A percentile compares a stretch with the other conserved stretches of the same genome.
phyloP scores from a whole-genome alignment of 306 rosid species.

The Castanea crenata region DNA sequence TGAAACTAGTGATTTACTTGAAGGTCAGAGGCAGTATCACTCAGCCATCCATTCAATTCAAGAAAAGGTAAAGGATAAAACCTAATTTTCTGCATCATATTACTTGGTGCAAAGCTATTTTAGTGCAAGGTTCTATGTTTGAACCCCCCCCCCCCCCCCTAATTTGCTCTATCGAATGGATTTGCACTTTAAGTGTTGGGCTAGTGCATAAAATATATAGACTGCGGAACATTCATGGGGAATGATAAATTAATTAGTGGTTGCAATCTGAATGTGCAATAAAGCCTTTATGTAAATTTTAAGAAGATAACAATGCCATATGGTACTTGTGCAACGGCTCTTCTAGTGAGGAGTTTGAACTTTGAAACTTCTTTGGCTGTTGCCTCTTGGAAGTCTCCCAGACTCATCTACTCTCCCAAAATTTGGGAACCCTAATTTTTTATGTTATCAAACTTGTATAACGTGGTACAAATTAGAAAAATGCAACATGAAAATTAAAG shows the following conservation, averaged over 20 bases:
- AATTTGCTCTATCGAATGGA: background rate
- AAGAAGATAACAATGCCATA: background rate
- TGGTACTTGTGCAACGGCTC: background rate
- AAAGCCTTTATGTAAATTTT: background rate
- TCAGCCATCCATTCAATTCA: conserved; percentile 97
- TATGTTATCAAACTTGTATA: background rate
- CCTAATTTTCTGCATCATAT: background rate
- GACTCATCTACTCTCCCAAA: background rate
- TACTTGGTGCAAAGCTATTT: background rate
- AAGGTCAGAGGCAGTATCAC: conserved; percentile 97
- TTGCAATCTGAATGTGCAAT: background rate
- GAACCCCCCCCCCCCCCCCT: background rate
- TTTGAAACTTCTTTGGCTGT: conserved; percentile 2
- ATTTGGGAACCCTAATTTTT: background rate
- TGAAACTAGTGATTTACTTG: conserved; percentile 86
- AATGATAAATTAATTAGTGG: background rate
- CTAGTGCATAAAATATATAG: too few species aligned
- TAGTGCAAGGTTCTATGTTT: background rate
- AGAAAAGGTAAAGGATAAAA: conserved; percentile 61
- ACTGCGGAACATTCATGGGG: background rate
- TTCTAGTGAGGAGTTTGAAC: conserved; percentile 3
- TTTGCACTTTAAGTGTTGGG: background rate
- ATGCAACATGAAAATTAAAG: too few species aligned
- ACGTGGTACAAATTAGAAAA: too few species aligned
- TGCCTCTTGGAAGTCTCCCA: background rate